phyloP scores from a whole-genome alignment of 306 rosid genomes.

The Mimosa bimucronata region DNA sequence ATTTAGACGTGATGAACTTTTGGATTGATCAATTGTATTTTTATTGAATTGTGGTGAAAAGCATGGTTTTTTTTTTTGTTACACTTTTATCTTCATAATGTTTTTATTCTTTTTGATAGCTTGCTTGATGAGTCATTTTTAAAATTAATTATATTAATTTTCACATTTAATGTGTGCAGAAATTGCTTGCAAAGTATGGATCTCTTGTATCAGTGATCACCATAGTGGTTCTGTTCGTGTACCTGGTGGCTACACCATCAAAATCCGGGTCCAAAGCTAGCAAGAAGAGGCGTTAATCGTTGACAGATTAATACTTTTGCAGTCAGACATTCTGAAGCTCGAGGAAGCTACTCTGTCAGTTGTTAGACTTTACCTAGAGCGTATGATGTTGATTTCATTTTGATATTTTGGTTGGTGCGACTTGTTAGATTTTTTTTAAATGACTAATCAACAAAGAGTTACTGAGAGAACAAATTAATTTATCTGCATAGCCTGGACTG shows the following conservation, averaged over 20 bases:
- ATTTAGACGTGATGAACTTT: conserved; percentile 20
- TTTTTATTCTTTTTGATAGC: not conserved
- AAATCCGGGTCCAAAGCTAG: conserved; percentile 81
- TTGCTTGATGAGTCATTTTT: conserved; percentile 4
- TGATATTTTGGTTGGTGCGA: not conserved
- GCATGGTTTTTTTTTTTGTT: not conserved
- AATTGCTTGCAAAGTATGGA: conserved; percentile 84
- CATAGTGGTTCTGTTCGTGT: conserved; percentile 70
- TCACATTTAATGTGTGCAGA: conserved; percentile 57
- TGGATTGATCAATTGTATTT: no score
- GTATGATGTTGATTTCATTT: conserved; percentile 34
- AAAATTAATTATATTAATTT: conserved; percentile 13
- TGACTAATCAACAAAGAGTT: conserved; percentile 43
- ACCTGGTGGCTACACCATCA: conserved; percentile 74
- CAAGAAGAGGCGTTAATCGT: conserved; percentile 92
- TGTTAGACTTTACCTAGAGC: conserved; percentile 45
- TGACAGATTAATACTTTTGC: conserved; percentile 30
- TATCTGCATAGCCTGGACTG: conserved; percentile 31
- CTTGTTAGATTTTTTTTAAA: not conserved
- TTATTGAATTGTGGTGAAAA: not conserved
- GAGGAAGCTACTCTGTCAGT: conserved; percentile 38
- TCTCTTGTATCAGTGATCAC: conserved; percentile 82
- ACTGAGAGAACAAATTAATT: conserved; percentile 47
- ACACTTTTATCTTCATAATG: conserved; percentile 1
- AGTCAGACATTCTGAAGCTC: conserved; percentile 32